Base-by-base conservation (phyloP, 306 rosid species). In the Citrullus amarus region DNA sequence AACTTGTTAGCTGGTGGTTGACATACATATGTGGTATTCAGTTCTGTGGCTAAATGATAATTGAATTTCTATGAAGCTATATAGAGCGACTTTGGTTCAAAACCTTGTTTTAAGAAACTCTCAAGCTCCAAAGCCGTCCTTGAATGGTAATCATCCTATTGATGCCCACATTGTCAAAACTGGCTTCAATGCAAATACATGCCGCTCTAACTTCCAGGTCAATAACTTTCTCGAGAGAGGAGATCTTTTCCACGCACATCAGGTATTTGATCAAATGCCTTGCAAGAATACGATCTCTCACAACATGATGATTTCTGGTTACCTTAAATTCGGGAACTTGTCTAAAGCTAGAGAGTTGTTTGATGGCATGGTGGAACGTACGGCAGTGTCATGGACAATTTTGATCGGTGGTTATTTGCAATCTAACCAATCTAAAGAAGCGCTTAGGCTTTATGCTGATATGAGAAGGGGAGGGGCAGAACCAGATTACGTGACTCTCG, bases 331-430 rank as follows among this genome's bases (percentile, higher is more conserved):
- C 2, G 93, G 97, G 28, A 80, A 84, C 69, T 84, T 95, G 81
- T 78, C 81, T 59, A 60, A 54, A 78, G 98, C 98, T 38, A 84
- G 87, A 76, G 84, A 78, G 81, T 59, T 95, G 83, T 89, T 95
- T 81, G 96, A 92, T 61, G 9, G 39, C 81, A 86, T 87, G 97
- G 18, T 58, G 70, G 87, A 91, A 48, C 93, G 92, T 43, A 85
- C 87, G 10, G 89, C 82, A 18, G 97, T 95, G 25, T 82, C 96
- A 0, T 95, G 98, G 98, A 95, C 98, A 11, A 91, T 92, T 80
- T 77, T 95, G 56, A 92, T 95, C 2, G 92, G 92, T 34, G 92
- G 89, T 5, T 92, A 88, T 82, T 84, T 92, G 9, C 83, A 85
- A 54, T 80, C 81, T 61, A 85, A 83, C 38, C 79, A 55, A 67